A percentile compares a stretch with the other conserved stretches of the same genome.
Evolutionary conservation across 2,329 filamentous ascomycete species (phyloP).

Genomic region (Tolypocladium sp.): DNA sequence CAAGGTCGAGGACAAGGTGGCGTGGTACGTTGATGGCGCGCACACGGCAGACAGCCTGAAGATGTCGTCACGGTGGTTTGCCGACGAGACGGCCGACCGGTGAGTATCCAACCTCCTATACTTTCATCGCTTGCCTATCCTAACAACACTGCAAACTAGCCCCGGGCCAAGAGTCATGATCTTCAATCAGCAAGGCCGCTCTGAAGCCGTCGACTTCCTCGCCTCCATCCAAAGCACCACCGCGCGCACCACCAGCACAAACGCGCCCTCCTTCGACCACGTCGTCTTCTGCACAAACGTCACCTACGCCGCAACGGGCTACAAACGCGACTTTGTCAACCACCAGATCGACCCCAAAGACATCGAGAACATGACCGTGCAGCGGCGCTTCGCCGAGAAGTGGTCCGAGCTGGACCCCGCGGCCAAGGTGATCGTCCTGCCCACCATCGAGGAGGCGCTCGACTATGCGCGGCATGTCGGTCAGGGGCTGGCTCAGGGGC

Average conservation of each 20-base stretch:
- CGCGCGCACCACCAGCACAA: conserved; percentile 16
- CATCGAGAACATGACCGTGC: conserved; percentile 41
- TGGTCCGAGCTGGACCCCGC: conserved; percentile 39
- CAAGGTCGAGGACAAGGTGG: conserved; percentile 44
- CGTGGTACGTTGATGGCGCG: conserved; percentile 87
- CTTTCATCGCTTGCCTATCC: background rate
- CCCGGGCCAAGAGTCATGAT: conserved; percentile 50
- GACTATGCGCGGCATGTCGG: conserved; percentile 31
- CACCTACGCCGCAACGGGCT: conserved; percentile 40
- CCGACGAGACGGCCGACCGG: conserved; percentile 32
- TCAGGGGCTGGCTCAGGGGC: conserved; percentile 15
- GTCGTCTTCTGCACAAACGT: conserved; percentile 79
- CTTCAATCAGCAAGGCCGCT: conserved; percentile 74
- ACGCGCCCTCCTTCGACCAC: conserved; percentile 49
- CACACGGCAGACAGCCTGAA: conserved; percentile 88
- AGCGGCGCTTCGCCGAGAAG: conserved; percentile 41
- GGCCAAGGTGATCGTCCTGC: conserved; percentile 35
- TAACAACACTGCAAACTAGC: conserved; percentile 8
- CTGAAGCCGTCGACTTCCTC: conserved; percentile 45
- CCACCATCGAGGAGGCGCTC: conserved; percentile 48
- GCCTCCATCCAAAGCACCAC: conserved; percentile 31
- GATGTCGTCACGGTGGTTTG: conserved; percentile 76
- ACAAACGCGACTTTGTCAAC: conserved; percentile 50
- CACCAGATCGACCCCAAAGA: conserved; percentile 41
- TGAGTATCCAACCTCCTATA: conserved; percentile 7